Evolutionary conservation across 202 grass and related monocot genomes (phyloP).

Genomic region (Elaeis oleifera): DNA sequence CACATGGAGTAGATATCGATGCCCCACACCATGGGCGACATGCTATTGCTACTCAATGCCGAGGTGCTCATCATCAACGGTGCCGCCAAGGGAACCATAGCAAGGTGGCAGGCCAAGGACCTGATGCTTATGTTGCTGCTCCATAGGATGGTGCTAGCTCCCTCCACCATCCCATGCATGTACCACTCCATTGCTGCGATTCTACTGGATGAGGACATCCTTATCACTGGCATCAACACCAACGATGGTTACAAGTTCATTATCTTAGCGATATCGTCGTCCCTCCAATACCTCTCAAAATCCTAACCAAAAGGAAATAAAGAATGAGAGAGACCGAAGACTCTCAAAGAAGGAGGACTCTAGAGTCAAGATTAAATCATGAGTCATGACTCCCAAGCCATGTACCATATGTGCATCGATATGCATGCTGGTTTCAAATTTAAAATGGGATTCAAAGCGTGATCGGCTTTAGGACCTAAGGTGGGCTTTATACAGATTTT

Average conservation of each 20-base stretch:
- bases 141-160: slow-evolving; percentile 37
- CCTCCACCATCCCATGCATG: slow-evolving; percentile 44
- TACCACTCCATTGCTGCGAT: slow-evolving; percentile 72
- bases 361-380: no score
- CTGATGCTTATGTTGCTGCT: slow-evolving; percentile 45
- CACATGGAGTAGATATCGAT: slow-evolving; percentile 49
- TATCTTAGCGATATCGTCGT: no score
- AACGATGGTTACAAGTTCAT: slow-evolving; percentile 72
- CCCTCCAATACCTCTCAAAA: no score
- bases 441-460: no score
- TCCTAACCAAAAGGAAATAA: no score
- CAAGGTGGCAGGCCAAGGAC: slow-evolving; percentile 49
- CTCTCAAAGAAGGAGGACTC: no score
- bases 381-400: no score
- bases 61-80: slow-evolving; percentile 75
- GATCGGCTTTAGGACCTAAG: no score
- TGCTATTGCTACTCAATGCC: slow-evolving; percentile 68
- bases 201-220: slow-evolving; percentile 70
- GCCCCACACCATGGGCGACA: slow-evolving; percentile 70
- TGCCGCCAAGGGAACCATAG: slow-evolving; percentile 47
- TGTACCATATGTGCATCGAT: no score
- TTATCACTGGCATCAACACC: slow-evolving; percentile 75
- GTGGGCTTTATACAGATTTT: no score
- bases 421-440: no score
- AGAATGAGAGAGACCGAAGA: no score